These are phyloP conservation scores for Solanum hybrid DNA, from an alignment of 305 asterid species.

Conservation along the genomic window DNA sequence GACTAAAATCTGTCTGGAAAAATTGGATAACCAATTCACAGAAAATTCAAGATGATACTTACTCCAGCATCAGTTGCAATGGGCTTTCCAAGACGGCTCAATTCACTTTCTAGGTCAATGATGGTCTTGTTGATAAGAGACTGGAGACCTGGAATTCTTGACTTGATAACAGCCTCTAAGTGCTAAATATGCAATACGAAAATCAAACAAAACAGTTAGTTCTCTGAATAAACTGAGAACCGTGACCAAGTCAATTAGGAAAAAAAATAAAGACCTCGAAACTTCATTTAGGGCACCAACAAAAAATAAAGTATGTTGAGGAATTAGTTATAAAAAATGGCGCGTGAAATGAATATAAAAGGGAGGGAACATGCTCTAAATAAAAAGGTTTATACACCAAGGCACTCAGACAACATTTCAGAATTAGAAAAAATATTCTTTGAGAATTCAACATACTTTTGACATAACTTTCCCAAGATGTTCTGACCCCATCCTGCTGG, in stretches of 20 bases:
- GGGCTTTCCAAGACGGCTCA: slow-evolving; percentile 94
- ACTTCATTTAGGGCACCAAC: background rate
- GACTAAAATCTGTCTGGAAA: background rate
- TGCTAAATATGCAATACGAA: slow-evolving; percentile 39
- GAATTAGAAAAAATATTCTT: background rate
- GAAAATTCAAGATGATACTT: slow-evolving; percentile 21
- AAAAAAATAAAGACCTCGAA: background rate
- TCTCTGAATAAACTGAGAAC: background rate
- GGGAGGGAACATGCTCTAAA: background rate
- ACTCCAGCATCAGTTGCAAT: slow-evolving; percentile 97
- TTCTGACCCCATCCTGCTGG: slow-evolving; percentile 88
- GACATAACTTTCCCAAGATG: slow-evolving; percentile 91
- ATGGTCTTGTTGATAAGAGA: slow-evolving; percentile 91
- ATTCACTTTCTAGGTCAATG: slow-evolving; percentile 74
- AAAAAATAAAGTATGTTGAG: background rate
- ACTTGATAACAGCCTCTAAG: slow-evolving; percentile 90
- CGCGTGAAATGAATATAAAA: background rate
- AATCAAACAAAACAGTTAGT: background rate
- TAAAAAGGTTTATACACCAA: background rate
- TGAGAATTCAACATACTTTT: slow-evolving; percentile 37
- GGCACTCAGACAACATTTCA: background rate
- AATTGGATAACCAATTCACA: background rate
- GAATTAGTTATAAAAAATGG: background rate
- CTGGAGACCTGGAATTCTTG: slow-evolving; percentile 98
- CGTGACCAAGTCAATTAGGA: background rate